Base-by-base conservation (phyloP, 345 rosid genomes). In the Eucalyptus caleyi region DNA sequence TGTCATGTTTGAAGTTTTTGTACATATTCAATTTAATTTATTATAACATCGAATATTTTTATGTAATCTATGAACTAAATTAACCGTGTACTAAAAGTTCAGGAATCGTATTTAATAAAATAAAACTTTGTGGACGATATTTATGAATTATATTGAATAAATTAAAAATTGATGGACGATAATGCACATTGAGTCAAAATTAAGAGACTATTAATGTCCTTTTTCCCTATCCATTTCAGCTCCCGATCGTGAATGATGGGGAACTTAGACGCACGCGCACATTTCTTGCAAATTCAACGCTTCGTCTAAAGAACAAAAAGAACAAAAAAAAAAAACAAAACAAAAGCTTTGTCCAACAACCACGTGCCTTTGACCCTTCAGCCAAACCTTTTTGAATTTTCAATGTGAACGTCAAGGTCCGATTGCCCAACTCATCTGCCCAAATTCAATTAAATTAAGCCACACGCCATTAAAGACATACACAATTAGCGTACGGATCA, bases 101-200 rank as follows among this genome's bases (percentile, higher is more conserved):
- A 10, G 6, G 2, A 3, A 67, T 3, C 11, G 2, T 67, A 16
- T 32, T 67, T 3, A 8, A 32, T 1, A 67, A 32, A 67, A 16
- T 0, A 32, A 67, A 32, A 67, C 0, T 32, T 16, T 5, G 3
- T 8, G 2, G 11, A 9, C 1, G 5, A 53, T 0, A 53, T 53
- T 53, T 1, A n/a, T 1, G 3, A 4, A 32, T 0, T 16, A 16
- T 67, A 16, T 16, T 67, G 3, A 32, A 32, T 3, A 67, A 67
- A 16, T 67, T 16, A 32, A 67, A n/a, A 67, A 3, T 32, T 67
- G 0, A 16, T 8, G 1, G 0, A 16, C 5, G 5, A 53, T 4
- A 19, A 53, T 53, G 4, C 56, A 32, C 12, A 9, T 4, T 32
- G 5, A 16, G 6, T 4, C n/a, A 59, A 59, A 26, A 26, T 69